These are phyloP conservation scores for Solanum hybrid DNA, from an alignment of 305 asterid genomes.

Conservation along the genomic window DNA sequence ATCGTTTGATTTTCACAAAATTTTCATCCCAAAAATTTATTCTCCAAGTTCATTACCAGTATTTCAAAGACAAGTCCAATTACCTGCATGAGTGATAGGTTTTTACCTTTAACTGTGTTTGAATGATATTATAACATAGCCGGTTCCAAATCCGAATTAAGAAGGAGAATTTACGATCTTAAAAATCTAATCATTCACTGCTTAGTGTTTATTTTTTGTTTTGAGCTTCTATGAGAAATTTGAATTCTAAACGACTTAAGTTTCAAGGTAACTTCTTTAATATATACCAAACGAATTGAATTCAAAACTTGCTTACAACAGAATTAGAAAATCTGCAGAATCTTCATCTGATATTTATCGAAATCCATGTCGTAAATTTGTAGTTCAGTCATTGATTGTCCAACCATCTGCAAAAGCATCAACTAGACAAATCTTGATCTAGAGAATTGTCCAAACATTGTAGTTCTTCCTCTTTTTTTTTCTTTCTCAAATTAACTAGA, in stretches of 20 bases:
- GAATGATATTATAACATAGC: background rate
- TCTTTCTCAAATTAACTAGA: background rate
- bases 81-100: background rate
- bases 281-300: background rate
- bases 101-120: background rate
- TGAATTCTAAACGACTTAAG: background rate
- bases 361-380: background rate
- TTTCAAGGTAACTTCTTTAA: background rate
- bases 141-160: background rate
- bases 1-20: background rate
- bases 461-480: background rate
- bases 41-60: background rate
- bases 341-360: background rate
- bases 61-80: background rate
- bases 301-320: background rate
- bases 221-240: background rate
- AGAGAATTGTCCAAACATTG: background rate
- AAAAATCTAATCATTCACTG: background rate
- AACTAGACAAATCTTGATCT: background rate
- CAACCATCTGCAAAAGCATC: background rate
- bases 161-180: too few species aligned
- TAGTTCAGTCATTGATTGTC: background rate
- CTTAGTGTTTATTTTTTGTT: background rate
- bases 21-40: too few species aligned
- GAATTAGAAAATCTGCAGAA: background rate